These are phyloP conservation scores for Solanum chiquidenum DNA, from an alignment of 257 asterid genomes.

Conservation along the genomic window DNA sequence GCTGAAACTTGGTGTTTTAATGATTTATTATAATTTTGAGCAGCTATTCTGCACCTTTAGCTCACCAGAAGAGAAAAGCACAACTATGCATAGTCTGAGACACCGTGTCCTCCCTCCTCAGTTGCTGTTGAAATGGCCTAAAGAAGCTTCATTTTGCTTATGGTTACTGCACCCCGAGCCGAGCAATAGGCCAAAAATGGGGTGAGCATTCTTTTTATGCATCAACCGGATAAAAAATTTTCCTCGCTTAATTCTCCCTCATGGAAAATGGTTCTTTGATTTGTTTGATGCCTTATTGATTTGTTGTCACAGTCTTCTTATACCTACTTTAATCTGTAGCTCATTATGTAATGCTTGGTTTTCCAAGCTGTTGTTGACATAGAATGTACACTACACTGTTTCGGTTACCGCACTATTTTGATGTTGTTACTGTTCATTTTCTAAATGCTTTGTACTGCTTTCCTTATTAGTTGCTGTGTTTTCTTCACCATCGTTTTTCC, in stretches of 20 bases:
- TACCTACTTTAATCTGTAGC: neutral
- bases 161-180: constrained; percentile 97
- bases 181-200: constrained; percentile 65
- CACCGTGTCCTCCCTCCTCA: constrained; percentile 95
- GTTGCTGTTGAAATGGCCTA: constrained; percentile 91
- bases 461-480: neutral
- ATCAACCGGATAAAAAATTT: neutral
- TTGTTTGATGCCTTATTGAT: neutral
- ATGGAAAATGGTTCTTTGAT: neutral
- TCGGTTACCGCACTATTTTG: neutral
- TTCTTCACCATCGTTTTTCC: neutral
- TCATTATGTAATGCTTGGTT: neutral
- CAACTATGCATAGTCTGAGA: constrained; percentile 73
- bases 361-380: neutral
- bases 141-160: constrained; percentile 93
- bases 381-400: neutral
- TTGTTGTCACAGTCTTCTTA: neutral
- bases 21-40: constrained; percentile 11
- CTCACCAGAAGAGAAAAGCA: constrained; percentile 59
- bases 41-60: constrained; percentile 76
- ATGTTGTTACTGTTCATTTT: neutral
- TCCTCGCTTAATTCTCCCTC: neutral
- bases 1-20: neutral
- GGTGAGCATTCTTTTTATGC: constrained; percentile 27
- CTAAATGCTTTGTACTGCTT: neutral